A percentile compares a stretch with the other conserved stretches of the same genome.
phyloP scores from a whole-genome alignment of 2,329 filamentous ascomycete species.

The Chrysosporium queenslandicum region DNA sequence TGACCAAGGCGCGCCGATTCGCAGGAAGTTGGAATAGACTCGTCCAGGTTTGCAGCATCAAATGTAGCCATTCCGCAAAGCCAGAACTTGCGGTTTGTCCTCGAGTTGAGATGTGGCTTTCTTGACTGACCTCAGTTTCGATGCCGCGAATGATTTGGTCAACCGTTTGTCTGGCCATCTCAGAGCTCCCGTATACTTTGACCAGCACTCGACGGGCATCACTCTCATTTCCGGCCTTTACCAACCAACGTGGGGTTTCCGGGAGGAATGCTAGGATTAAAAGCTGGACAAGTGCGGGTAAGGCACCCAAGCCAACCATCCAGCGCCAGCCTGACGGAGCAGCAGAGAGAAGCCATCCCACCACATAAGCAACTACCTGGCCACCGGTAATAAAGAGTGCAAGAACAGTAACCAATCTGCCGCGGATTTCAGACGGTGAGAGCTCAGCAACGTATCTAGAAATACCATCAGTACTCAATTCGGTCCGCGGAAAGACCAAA shows the following conservation, averaged over 20 bases:
- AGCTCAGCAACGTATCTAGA: constrained; percentile 73
- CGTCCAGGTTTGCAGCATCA: constrained; percentile 9
- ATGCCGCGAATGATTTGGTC: constrained; percentile 58
- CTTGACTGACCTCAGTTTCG: constrained; percentile 62
- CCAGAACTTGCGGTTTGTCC: constrained; percentile 15
- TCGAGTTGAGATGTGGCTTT: constrained; percentile 42
- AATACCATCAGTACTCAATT: not conserved
- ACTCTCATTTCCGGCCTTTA: constrained; percentile 53
- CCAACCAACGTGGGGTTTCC: constrained; percentile 81
- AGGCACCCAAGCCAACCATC: constrained; percentile 78
- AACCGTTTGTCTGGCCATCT: constrained; percentile 41
- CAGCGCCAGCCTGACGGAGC: constrained; percentile 65
- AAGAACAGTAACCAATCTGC: constrained; percentile 70
- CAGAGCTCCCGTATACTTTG: constrained; percentile 49
- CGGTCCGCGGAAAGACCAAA: too few species aligned
- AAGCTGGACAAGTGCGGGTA: constrained; percentile 64
- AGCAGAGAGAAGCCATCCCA: constrained; percentile 64
- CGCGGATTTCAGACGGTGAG: constrained; percentile 64
- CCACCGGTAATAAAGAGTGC: constrained; percentile 77
- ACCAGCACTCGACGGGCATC: constrained; percentile 57
- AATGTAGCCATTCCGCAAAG: not conserved
- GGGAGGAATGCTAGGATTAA: constrained; percentile 62
- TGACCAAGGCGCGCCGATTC: constrained; percentile 59
- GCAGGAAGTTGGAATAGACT: constrained; percentile 36
- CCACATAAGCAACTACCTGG: constrained; percentile 77